Evolutionary conservation across 129 eudicot species (phyloP).

Genomic region (Tanacetum coccineum): DNA sequence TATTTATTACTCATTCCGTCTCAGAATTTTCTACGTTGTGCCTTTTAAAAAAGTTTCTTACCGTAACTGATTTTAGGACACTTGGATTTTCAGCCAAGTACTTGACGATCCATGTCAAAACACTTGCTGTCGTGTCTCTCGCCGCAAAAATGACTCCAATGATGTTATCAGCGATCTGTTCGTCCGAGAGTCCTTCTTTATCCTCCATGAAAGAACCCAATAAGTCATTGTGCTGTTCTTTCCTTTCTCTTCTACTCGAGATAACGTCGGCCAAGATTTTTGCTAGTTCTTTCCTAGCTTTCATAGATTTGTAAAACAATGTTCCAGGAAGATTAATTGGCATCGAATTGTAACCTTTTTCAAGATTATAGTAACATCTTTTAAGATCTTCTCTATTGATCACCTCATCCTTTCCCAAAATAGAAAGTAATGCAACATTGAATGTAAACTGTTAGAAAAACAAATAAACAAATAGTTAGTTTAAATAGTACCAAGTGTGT

Average conservation of each 20-base stretch:
- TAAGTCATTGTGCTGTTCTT: constrained; percentile 26
- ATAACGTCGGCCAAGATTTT: constrained; percentile 29
- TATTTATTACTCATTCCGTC: too few relatives aligned
- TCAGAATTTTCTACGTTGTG: too few relatives aligned
- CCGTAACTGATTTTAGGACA: constrained; percentile 32
- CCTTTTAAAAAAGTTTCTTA: constrained; percentile 12
- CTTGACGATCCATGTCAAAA: constrained; percentile 47
- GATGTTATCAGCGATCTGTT: constrained; percentile 47
- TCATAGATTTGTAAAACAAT: constrained; percentile 35
- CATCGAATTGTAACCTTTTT: constrained; percentile 53
- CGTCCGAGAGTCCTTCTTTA: constrained; percentile 35
- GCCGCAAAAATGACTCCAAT: constrained; percentile 59
- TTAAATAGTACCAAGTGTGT: not conserved
- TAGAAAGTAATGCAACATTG: constrained; percentile 47
- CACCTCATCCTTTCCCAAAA: constrained; percentile 38
- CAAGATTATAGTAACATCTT: constrained; percentile 38
- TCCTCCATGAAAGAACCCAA: constrained; percentile 34
- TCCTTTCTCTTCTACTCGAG: constrained; percentile 24
- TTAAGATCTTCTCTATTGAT: constrained; percentile 33
- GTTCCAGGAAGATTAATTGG: constrained; percentile 49
- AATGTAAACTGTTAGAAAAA: constrained; percentile 40
- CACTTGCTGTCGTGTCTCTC: constrained; percentile 50
- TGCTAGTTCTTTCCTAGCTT: constrained; percentile 39
- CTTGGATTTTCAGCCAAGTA: constrained; percentile 37
- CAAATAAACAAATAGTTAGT: not conserved